Evolutionary conservation across 495 filamentous ascomycete genomes (phyloP), one percentile per base, ranked within the genome.

Genomic region (Paragyromitra xinjiangensis): DNA sequence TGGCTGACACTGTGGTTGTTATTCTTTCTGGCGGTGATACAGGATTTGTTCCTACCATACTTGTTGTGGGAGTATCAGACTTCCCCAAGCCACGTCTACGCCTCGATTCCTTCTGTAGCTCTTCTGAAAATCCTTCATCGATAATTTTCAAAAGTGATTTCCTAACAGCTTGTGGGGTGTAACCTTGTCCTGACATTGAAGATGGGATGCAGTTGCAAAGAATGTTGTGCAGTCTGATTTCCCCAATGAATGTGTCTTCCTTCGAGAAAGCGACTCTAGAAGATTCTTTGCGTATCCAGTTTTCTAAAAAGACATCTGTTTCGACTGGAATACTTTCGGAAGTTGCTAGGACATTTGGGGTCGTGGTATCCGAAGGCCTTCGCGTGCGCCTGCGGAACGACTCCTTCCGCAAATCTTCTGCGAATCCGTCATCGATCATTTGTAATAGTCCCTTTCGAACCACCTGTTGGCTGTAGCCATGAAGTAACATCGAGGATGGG

Each of bases 211-310:
- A 34, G 45, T 71, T 71, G 53, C 67, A 70, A 42, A 70, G 53
- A 19, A 70, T 34, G 19, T 70, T 70, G 61, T 70, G 67, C 4
- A 70, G 12, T 22, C 67, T 58, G 22, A 70, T 70, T 45, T 70
- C 67, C 39, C 67, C 67, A 42, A 70, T 61, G 48, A 61, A 70
- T 6, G 3, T 29, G 9, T 61, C 67, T 3, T 70, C 67, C 7
- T 61, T 70, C 55, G 67, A 70, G 37, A 70, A 70, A 2, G 67
- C 67, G 11, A 48, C 53, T 14, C 39, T 40, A 1, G 39, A n/a
- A 8, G 37, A 44, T 34, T 70, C 67, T 19, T 70, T 70, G 19
- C 67, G 51, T 59, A 70, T 70, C 67, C 67, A 70, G 11, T 6
- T 22, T 22, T 70, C 67, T 16, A 59, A 22, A 12, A 70, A 7